phyloP scores from a whole-genome alignment of 179 eudicot species.

The Patellifolia procumbens region DNA sequence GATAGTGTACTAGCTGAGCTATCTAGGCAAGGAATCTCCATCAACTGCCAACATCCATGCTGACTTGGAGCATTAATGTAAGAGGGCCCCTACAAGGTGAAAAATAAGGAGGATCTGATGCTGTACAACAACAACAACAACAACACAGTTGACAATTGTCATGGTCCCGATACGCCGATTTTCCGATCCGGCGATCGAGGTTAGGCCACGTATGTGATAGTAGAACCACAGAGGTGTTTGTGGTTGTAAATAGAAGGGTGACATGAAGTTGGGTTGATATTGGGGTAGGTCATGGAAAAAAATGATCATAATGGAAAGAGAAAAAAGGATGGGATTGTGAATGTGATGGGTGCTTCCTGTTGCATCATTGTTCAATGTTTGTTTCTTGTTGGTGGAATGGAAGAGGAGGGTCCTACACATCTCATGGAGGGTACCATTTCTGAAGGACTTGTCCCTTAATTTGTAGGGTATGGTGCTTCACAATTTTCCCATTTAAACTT shows the following conservation, averaged over 20 bases:
- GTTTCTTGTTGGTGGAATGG: conserved; percentile 12
- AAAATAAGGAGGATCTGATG: conserved; percentile 13
- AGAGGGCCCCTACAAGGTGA: not conserved
- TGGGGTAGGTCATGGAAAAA: conserved; percentile 17
- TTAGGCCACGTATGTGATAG: conserved; percentile 33
- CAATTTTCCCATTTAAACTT: conserved; percentile 4
- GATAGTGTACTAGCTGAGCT: conserved; percentile 73
- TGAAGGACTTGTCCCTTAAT: conserved; percentile 16
- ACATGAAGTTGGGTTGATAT: conserved; percentile 30
- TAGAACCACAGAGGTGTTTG: conserved; percentile 22
- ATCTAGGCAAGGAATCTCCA: conserved; percentile 67
- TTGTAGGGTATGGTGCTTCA: conserved; percentile 1
- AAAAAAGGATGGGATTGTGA: not conserved
- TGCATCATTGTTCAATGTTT: conserved; percentile 8
- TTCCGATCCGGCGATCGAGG: conserved; percentile 21
- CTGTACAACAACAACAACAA: not conserved
- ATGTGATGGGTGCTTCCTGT: conserved; percentile 29
- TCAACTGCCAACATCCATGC: conserved; percentile 33
- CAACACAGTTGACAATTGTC: conserved; percentile 12
- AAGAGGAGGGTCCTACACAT: conserved; percentile 25
- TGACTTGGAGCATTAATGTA: conserved; percentile 10
- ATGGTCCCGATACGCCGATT: not conserved
- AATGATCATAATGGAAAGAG: conserved; percentile 13
- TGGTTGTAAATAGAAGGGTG: conserved; percentile 40
- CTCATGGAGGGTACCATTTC: not conserved